Evolutionary conservation across 108 stramenopile species (phyloP).

Genomic region (Aurantiochytrium sp.): DNA sequence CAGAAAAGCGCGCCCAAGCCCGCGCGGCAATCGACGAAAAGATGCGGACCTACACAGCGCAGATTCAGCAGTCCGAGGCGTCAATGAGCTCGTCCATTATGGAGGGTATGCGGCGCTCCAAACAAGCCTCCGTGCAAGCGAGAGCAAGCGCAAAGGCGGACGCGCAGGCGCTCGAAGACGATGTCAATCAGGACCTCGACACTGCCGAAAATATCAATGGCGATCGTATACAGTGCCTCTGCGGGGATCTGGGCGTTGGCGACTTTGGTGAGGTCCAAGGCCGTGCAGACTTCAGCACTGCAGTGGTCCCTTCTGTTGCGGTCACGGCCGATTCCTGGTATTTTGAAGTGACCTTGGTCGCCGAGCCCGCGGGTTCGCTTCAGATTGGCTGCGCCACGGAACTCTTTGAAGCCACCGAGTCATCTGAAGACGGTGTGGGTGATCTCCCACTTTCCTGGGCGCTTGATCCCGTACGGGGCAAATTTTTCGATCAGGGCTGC

Average conservation of each 20-base stretch:
- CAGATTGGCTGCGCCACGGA: neutral
- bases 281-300: neutral
- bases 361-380: neutral
- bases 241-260: neutral
- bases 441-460: neutral
- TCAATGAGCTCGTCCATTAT: neutral
- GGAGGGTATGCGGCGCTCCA: neutral
- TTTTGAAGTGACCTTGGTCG: neutral
- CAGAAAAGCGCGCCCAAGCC: neutral
- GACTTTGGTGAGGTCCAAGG: neutral
- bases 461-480: neutral
- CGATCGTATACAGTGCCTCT: neutral
- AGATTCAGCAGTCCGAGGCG: neutral
- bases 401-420: neutral
- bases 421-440: neutral
- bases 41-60: neutral
- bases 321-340: neutral
- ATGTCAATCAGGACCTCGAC: neutral
- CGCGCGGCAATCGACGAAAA: neutral
- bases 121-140: neutral
- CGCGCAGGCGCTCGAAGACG: neutral
- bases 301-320: neutral
- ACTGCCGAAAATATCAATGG: neutral
- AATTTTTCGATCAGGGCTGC: neutral
- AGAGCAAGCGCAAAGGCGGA: neutral